Conservation (phyloP, 441 rosid genomes). For the Euphorbia celastroides region DNA sequence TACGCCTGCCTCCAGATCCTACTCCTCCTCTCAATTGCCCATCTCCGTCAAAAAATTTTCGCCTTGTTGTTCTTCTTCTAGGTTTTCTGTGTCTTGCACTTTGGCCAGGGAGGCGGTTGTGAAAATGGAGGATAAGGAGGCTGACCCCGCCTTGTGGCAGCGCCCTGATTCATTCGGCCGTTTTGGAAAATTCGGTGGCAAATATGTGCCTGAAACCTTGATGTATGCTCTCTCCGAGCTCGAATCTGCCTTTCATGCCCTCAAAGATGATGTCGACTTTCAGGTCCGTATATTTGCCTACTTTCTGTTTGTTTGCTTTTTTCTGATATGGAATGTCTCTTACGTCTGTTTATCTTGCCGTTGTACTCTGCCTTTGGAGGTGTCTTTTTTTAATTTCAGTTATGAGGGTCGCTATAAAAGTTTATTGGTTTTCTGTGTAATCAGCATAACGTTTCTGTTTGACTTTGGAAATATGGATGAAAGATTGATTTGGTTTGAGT, state of each 20-base stretch:
- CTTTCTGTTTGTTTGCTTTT: background rate
- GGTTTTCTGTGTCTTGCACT: conserved; percentile 35
- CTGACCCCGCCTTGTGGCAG: conserved; percentile 41
- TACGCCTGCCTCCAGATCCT: background rate
- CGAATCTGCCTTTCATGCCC: conserved; percentile 61
- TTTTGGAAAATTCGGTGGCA: conserved; percentile 87
- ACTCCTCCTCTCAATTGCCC: conserved; percentile 20
- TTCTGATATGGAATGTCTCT: background rate
- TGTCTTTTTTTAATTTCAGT: background rate
- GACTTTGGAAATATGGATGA: too few relatives aligned
- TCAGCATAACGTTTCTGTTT: too few relatives aligned
- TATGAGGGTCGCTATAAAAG: too few relatives aligned
- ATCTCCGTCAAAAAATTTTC: conserved; percentile 24
- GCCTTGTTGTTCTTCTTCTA: background rate
- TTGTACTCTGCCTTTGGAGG: background rate
- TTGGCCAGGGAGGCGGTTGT: conserved; percentile 34
- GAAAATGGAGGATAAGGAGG: conserved; percentile 30
- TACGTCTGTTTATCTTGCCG: background rate
- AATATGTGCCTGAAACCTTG: conserved; percentile 87
- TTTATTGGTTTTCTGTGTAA: too few relatives aligned
- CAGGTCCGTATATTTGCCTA: too few relatives aligned
- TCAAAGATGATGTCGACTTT: conserved; percentile 56
- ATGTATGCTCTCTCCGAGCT: conserved; percentile 84
- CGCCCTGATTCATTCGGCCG: conserved; percentile 87
- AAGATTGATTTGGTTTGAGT: too few relatives aligned